Conservation (phyloP, 495 filamentous ascomycete species). For the Daldinia bambusicola region DNA sequence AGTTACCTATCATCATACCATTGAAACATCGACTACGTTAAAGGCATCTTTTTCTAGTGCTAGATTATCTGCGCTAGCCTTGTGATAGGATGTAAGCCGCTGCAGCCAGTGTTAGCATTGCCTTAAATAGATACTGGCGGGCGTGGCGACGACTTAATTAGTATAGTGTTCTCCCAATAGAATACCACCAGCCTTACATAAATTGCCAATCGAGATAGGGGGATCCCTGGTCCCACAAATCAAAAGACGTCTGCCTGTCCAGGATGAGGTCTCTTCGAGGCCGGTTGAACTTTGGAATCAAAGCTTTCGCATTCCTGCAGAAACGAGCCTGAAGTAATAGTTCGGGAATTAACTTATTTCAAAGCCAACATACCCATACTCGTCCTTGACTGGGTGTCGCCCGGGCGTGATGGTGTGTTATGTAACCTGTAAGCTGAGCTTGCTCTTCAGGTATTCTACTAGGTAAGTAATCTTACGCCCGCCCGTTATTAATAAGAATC, state of each 20-base stretch:
- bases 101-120: background rate
- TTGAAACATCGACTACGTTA: background rate
- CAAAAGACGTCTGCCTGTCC: conserved; percentile 17
- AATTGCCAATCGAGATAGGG: conserved; percentile 15
- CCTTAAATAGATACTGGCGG: background rate
- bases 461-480: background rate
- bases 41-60: background rate
- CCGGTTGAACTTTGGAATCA: background rate
- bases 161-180: background rate
- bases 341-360: too few species aligned
- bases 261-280: background rate
- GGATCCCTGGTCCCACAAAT: conserved; percentile 17
- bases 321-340: background rate
- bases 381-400: background rate
- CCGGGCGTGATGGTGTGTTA: conserved; percentile 9
- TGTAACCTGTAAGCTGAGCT: conserved; percentile 20
- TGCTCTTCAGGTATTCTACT: background rate
- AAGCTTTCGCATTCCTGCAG: background rate
- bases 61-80: background rate
- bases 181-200: conserved; percentile 3
- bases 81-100: background rate
- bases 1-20: background rate
- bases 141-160: background rate
- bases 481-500: conserved; percentile 3
- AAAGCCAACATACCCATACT: too few species aligned